Evolutionary conservation across 306 rosid genomes (phyloP).

Genomic region (Pueraria montana): DNA sequence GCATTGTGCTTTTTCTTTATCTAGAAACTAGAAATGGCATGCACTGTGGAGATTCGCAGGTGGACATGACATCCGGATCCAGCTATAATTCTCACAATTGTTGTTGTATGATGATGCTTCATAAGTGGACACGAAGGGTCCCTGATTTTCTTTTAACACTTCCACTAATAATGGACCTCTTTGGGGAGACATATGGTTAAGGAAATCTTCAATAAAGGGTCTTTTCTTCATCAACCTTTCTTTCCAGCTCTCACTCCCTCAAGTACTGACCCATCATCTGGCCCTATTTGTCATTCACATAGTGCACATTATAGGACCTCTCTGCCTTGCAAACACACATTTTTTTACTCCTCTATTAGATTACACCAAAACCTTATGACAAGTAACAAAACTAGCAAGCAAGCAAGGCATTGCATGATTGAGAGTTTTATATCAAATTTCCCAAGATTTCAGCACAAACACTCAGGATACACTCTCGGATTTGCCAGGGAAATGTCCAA

Average conservation of each 20-base stretch:
- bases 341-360: background rate
- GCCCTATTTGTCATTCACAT: constrained; percentile 42
- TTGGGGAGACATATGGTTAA: constrained; percentile 43
- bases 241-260: constrained; percentile 51
- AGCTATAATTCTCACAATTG: constrained; percentile 18
- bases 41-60: constrained; percentile 18
- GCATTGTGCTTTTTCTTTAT: background rate
- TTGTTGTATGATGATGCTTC: background rate
- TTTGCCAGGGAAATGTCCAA: constrained; percentile 60
- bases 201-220: constrained; percentile 6
- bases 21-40: background rate
- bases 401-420: background rate
- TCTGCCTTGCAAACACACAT: background rate
- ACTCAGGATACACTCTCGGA: constrained; percentile 41
- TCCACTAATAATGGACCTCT: constrained; percentile 41
- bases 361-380: constrained; percentile 12
- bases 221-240: constrained; percentile 46
- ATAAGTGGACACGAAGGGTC: constrained; percentile 32
- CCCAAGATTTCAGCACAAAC: constrained; percentile 53
- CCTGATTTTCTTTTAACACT: constrained; percentile 35
- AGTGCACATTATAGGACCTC: background rate
- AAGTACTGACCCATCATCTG: constrained; percentile 27
- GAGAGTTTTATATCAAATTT: background rate
- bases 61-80: constrained; percentile 31
- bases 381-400: constrained; percentile 18